Percentiles rank a stretch among this genome's conserved stretches.
phyloP scores from a whole-genome alignment of 2,329 filamentous ascomycete genomes.

The Sclerotinia sclerotiorum region DNA sequence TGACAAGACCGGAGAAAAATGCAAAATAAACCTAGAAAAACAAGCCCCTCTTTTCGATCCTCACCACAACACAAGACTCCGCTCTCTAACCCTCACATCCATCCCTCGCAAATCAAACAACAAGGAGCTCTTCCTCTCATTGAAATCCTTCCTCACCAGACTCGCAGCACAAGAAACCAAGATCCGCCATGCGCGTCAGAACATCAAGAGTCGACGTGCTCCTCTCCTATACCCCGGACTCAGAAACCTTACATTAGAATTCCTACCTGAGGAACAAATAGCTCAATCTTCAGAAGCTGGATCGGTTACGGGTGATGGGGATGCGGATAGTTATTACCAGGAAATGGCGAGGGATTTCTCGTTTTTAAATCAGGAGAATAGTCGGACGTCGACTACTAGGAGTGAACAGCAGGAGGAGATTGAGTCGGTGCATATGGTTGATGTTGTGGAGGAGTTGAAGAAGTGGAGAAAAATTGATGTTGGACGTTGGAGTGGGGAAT shows the following conservation, averaged over 20 bases:
- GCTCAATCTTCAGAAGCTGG: not conserved
- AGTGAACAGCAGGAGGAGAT: not conserved
- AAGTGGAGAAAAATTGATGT: conserved; percentile 23
- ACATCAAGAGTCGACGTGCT: conserved; percentile 31
- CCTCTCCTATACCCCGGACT: conserved; percentile 52
- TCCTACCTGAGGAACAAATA: conserved; percentile 39
- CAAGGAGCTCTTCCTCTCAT: conserved; percentile 50
- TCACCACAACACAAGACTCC: conserved; percentile 56
- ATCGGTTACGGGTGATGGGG: conserved; percentile 34
- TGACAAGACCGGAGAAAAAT: conserved; percentile 45
- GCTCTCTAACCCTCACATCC: conserved; percentile 53
- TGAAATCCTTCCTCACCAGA: conserved; percentile 50
- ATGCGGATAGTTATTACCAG: conserved; percentile 33
- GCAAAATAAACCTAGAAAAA: conserved; percentile 35
- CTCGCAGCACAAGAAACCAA: conserved; percentile 51
- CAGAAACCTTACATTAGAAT: conserved; percentile 55
- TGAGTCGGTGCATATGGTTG: not conserved
- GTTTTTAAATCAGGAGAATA: conserved; percentile 31
- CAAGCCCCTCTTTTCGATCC: conserved; percentile 53
- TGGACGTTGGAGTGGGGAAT: conserved; percentile 28
- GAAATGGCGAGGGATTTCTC: conserved; percentile 34
- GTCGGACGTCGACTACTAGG: not conserved
- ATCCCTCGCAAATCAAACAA: conserved; percentile 56
- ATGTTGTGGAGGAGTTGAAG: conserved; percentile 31
- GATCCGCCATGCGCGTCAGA: conserved; percentile 40